A percentile compares a stretch with the other conserved stretches of the same genome.
Evolutionary conservation across 2,329 filamentous ascomycete genomes (phyloP).

Genomic region (Cercospora sp.): DNA sequence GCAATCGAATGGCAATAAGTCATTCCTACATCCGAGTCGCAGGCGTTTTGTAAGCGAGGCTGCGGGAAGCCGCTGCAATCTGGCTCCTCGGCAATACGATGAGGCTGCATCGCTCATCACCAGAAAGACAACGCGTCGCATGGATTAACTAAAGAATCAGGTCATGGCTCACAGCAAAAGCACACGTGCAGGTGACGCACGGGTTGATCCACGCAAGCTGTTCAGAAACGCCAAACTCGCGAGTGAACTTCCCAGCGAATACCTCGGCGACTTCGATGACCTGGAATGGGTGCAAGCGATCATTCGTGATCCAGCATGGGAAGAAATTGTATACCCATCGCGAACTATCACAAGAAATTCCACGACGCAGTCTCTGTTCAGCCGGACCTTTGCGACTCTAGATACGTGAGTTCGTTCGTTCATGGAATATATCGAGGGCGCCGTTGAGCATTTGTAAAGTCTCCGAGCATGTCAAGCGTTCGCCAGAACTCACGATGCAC

Average conservation of each 20-base stretch:
- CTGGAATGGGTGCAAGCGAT: constrained; percentile 13
- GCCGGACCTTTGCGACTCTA: constrained; percentile 14
- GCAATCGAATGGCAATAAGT: background rate
- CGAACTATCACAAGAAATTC: constrained; percentile 19
- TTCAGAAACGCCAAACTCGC: constrained; percentile 2
- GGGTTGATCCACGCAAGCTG: background rate
- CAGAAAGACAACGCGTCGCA: background rate
- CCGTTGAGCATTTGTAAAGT: background rate
- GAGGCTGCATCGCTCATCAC: background rate
- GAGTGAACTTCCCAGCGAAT: constrained; percentile 19
- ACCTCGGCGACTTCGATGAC: constrained; percentile 16
- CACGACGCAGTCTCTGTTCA: constrained; percentile 12
- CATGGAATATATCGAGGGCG: background rate
- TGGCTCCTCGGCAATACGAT: background rate
- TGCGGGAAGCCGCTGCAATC: background rate
- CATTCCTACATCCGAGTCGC: background rate
- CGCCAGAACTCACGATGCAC: background rate
- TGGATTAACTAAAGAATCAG: background rate
- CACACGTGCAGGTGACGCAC: background rate
- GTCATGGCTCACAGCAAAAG: background rate
- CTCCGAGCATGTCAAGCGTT: constrained; percentile 17
- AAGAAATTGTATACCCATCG: constrained; percentile 15
- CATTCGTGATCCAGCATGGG: constrained; percentile 7
- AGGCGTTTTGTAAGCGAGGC: background rate
- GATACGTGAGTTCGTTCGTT: constrained; percentile 11